Base-by-base conservation (phyloP, 805 yeast species). In the Maudiozyma saulgeensis region DNA sequence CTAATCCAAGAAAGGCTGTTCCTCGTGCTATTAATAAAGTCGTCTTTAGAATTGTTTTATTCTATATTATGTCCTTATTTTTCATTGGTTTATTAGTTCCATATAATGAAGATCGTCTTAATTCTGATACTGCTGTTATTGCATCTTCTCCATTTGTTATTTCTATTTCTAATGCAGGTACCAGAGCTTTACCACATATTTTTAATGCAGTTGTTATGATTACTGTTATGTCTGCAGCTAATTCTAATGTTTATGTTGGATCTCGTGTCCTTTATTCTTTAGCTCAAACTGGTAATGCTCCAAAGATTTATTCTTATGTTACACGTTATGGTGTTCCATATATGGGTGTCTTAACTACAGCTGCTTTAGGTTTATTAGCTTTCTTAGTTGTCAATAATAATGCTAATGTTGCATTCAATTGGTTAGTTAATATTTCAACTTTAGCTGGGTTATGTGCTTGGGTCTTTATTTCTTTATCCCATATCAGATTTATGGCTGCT, bases 171-270 rank as follows among this genome's bases (percentile, higher is more conserved):
- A 81, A 79, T 63, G 78, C 83, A 2, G 87, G 87, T 38, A 84
- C 89, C 21, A 72, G 70, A 51, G 77, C 81, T 2, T 69, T 84
- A 52, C 87, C 89, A 44, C 74, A 78, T 59, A 80, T 84, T 50
- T 81, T 84, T 67, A 84, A 84, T 63, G 90, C 84, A 15, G 80
- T 84, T 43, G 81, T 84, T 50, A 64, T 84, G 54, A 58, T 76
- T 39, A 81, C 90, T 11, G 77, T 84, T 50, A 71, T 82, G 46
- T 83, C 90, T 19, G 90, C 91, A 35, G 91, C 84, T 57, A 84
- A 84, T 68, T 82, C 89, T 15, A 82, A 82, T 61, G 77, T 84
- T 31, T 84, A 84, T 66, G 79, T 81, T 57, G 83, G 87, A 41
- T 82, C 90, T 6, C 73, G 93, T 68, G 75, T 81, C 34, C 66